phyloP scores from a whole-genome alignment of 202 grass and related monocot species.

The Panicum hallii region DNA sequence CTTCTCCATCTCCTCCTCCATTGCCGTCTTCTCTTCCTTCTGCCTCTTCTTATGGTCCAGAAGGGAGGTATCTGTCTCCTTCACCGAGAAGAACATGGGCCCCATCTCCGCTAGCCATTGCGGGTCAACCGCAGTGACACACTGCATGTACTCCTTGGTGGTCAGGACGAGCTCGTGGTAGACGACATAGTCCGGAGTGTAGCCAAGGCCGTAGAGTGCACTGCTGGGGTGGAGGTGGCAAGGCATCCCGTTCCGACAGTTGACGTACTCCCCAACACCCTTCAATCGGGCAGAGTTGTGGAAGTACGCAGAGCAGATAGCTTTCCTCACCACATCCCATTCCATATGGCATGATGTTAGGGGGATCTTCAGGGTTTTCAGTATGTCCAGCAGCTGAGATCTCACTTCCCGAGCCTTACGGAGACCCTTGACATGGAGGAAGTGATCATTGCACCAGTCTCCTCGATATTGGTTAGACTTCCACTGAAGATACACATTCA shows the following conservation, averaged over 20 bases:
- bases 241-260: slow-evolving; percentile 96
- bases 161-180: slow-evolving; percentile 97
- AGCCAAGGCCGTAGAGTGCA: slow-evolving; percentile 87
- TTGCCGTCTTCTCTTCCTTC: slow-evolving; percentile 85
- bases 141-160: slow-evolving; percentile 99
- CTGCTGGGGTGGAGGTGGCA: slow-evolving; percentile 97
- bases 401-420: slow-evolving; percentile 93
- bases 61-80: slow-evolving; percentile 83
- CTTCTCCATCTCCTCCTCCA: slow-evolving; percentile 99
- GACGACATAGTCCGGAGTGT: slow-evolving; percentile 90
- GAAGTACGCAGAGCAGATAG: slow-evolving; percentile 96
- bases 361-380: slow-evolving; percentile 89
- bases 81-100: slow-evolving; percentile 98
- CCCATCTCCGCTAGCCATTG: slow-evolving; percentile 95
- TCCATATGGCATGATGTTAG: slow-evolving; percentile 87
- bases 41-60: slow-evolving; percentile 93
- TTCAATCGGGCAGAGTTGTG: slow-evolving; percentile 93
- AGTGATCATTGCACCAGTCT: slow-evolving; percentile 98
- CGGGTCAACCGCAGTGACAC: slow-evolving; percentile 89
- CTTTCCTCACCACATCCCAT: slow-evolving; percentile 93
- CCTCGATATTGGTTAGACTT: slow-evolving; percentile 93
- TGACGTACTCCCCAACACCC: slow-evolving; percentile 95
- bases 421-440: slow-evolving; percentile 95
- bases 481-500: slow-evolving; percentile 97
- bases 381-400: slow-evolving; percentile 89